Conservation (phyloP, 2,329 filamentous ascomycete genomes). For the Xylariaceae sp. region DNA sequence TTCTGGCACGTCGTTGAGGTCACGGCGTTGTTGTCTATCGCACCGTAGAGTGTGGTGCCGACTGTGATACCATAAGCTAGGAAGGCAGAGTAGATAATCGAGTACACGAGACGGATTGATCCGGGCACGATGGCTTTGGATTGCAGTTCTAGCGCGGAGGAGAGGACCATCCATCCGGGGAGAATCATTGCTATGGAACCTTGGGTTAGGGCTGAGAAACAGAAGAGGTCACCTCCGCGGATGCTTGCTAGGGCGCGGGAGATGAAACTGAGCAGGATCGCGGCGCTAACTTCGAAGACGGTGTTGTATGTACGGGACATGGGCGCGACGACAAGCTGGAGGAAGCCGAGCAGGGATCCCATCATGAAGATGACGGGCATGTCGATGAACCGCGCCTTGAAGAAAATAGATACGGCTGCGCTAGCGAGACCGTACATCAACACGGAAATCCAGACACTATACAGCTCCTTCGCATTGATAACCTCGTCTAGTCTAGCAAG, state of each 20-base stretch:
- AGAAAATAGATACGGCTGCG: conserved; percentile 73
- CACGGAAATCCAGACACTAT: conserved; percentile 52
- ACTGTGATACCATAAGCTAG: conserved; percentile 68
- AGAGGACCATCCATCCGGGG: conserved; percentile 56
- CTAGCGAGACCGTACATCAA: conserved; percentile 72
- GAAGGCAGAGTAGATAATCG: conserved; percentile 67
- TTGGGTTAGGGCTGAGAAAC: conserved; percentile 66
- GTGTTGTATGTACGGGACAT: conserved; percentile 66
- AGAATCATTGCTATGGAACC: conserved; percentile 68
- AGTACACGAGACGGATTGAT: conserved; percentile 68
- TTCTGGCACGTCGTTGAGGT: conserved; percentile 41
- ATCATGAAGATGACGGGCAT: conserved; percentile 73
- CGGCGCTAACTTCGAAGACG: conserved; percentile 48
- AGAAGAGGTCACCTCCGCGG: conserved; percentile 54
- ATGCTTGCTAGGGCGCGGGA: conserved; percentile 65
- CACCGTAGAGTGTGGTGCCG: conserved; percentile 50
- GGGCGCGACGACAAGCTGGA: conserved; percentile 71
- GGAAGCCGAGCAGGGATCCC: conserved; percentile 66
- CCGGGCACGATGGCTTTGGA: conserved; percentile 65
- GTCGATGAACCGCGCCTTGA: conserved; percentile 72
- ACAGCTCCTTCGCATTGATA: conserved; percentile 44
- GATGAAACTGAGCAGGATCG: conserved; percentile 62
- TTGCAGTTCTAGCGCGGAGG: conserved; percentile 60
- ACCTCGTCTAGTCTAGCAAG: conserved; percentile 57
- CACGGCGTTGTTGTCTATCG: conserved; percentile 42